phyloP scores from a whole-genome alignment of 345 rosid species.

The Bretschneidera sinensis region DNA sequence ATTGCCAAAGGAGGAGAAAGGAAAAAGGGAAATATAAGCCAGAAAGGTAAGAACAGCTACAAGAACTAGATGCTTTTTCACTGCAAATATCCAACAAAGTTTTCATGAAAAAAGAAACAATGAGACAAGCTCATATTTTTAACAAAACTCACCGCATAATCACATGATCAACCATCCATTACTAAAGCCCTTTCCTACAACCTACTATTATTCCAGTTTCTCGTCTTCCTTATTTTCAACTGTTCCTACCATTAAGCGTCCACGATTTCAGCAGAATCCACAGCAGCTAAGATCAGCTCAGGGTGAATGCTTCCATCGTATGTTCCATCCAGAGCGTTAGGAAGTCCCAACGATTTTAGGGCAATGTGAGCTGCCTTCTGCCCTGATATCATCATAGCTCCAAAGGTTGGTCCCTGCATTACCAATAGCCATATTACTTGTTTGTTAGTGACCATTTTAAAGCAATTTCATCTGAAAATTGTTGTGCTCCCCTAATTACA shows the following conservation, averaged over 20 bases:
- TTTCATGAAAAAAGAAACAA: too few species aligned
- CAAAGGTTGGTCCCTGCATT: conserved; percentile 87
- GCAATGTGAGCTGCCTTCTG: conserved; percentile 95
- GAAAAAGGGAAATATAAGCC: too few species aligned
- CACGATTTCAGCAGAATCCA: conserved; percentile 48
- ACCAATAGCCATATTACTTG: neutral
- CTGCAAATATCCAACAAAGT: too few species aligned
- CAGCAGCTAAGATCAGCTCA: conserved; percentile 67
- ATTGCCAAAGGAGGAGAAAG: too few species aligned
- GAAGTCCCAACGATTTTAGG: conserved; percentile 59
- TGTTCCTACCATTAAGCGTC: conserved; percentile 39
- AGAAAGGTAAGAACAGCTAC: too few species aligned
- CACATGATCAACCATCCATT: neutral
- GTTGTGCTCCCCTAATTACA: too few species aligned
- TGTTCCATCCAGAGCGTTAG: conserved; percentile 64
- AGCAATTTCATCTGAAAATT: too few species aligned
- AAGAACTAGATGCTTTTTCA: too few species aligned
- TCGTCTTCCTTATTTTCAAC: neutral
- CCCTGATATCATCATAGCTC: conserved; percentile 97
- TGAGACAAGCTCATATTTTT: neutral
- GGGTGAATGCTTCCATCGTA: conserved; percentile 37
- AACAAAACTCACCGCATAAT: neutral
- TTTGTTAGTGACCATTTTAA: too few species aligned
- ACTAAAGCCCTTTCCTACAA: neutral
- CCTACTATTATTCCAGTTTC: neutral